A percentile compares a stretch with the other conserved stretches of the same genome.
Conservation (phyloP, 805 yeast species). For the Maudiozyma turicensis region DNA sequence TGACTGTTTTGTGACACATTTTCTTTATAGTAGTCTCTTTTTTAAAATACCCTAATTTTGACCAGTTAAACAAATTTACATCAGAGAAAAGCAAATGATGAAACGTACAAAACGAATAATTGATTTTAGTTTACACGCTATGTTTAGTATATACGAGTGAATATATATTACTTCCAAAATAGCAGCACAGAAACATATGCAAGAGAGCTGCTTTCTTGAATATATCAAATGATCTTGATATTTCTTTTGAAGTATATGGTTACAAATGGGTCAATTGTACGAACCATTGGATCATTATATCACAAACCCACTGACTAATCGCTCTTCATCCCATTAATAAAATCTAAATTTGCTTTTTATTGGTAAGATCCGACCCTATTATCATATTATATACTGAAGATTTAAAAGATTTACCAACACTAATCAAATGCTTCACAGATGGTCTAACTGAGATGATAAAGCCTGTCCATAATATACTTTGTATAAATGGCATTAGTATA, state of each 20-base stretch:
- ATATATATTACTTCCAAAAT: background rate
- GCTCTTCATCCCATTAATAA: too few relatives aligned
- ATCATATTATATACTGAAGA: background rate
- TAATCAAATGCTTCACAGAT: slow-evolving; percentile 13
- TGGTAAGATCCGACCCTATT: background rate
- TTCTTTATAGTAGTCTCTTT: background rate
- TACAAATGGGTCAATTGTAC: too few relatives aligned
- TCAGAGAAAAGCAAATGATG: too few relatives aligned
- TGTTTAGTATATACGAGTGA: background rate
- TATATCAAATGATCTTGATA: too few relatives aligned
- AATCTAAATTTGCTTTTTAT: background rate
- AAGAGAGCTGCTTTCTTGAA: too few relatives aligned
- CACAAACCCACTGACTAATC: too few relatives aligned
- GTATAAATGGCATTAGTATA: slow-evolving; percentile 43
- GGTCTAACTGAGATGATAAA: slow-evolving; percentile 33
- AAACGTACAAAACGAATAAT: background rate
- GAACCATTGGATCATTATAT: too few relatives aligned
- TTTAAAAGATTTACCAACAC: background rate
- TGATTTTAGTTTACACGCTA: background rate
- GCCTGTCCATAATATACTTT: slow-evolving; percentile 40
- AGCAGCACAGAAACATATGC: background rate
- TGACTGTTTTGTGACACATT: too few relatives aligned
- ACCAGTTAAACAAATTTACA: background rate
- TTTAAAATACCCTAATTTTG: background rate
- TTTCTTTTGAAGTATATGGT: too few relatives aligned